Evolutionary conservation across 768 basidiomycete genomes (phyloP), one percentile per base, ranked within the genome.

Genomic region (Paxillus involutus): DNA sequence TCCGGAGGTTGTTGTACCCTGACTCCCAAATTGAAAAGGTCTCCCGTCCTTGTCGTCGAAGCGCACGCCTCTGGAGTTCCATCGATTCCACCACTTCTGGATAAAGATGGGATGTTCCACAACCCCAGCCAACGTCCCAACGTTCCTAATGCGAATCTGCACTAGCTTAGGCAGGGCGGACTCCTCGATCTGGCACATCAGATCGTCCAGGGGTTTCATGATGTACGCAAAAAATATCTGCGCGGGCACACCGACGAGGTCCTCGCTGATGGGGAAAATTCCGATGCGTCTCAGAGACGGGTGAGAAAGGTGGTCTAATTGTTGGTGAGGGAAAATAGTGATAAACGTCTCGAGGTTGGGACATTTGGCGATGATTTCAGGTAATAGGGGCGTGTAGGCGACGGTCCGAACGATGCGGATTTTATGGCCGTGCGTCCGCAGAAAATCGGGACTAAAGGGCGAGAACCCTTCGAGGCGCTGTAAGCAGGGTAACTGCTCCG

Each of bases 401-500:
- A 70, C 68, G 4, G 75, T 76, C 47, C 76, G 71, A 42, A 80
- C 70, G 29, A 61, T 61, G 19, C 68, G 69, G 37, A 80, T 69
- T 62, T 79, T 79, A 44, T 58, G 56, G 4, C 79, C 79, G 39
- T 80, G 76, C 0, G 69, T 66, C 17, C 55, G 49, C 58, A 80
- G 64, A 55, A 80, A 80, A 41, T 70, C 63, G 5, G 68, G 64
- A 32, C 68, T 77, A 32, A 78, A 75, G 2, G 75, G 67, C 6
- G 77, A 77, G 43, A 71, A 70, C 8, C 74, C 69, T 51, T 80
- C 79, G 33, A 80, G 67, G n/a, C 77, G 70, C 11, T 68, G 64
- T 14, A 80, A 63, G 13, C 58, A 59, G 1, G 79, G 77, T 3
- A 80, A 64, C 39, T 76, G 73, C 30, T 65, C 56, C 0, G 71